These are phyloP conservation scores for Arabidopsis thaliana DNA, from an alignment of 345 rosid genomes.

Conservation along the genomic window DNA sequence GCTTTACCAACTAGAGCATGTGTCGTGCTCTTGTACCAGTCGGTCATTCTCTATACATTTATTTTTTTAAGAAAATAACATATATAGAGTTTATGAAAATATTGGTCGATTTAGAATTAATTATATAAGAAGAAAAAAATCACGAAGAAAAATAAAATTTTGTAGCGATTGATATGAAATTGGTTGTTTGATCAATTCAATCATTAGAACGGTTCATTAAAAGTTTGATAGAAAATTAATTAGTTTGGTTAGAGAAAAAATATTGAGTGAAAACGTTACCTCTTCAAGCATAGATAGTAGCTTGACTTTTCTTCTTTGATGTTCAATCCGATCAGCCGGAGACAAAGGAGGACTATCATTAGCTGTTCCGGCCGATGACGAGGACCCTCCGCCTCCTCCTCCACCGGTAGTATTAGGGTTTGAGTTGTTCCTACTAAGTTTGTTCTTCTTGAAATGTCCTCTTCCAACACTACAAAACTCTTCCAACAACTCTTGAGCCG, in stretches of 20 bases:
- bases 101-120: background rate
- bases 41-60: conserved; percentile 50
- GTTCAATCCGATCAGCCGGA: conserved; percentile 83
- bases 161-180: background rate
- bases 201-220: conserved; percentile 23
- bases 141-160: conserved; percentile 2
- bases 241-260: conserved; percentile 27
- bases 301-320: conserved; percentile 92
- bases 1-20: conserved; percentile 66
- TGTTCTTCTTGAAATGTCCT: conserved; percentile 50
- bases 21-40: conserved; percentile 60
- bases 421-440: conserved; percentile 37
- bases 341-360: conserved; percentile 56
- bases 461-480: conserved; percentile 92
- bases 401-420: conserved; percentile 47
- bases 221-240: conserved; percentile 13
- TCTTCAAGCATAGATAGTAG: conserved; percentile 92
- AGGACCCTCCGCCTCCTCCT: conserved; percentile 40
- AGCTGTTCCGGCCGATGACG: conserved; percentile 24
- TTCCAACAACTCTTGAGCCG: conserved; percentile 83
- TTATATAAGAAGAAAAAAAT: background rate
- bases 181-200: conserved; percentile 22
- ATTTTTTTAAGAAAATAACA: background rate
- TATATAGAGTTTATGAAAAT: conserved; percentile 14
- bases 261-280: conserved; percentile 54